Conservation (phyloP, 805 yeast species). For the Scheffersomyces stipitis region DNA sequence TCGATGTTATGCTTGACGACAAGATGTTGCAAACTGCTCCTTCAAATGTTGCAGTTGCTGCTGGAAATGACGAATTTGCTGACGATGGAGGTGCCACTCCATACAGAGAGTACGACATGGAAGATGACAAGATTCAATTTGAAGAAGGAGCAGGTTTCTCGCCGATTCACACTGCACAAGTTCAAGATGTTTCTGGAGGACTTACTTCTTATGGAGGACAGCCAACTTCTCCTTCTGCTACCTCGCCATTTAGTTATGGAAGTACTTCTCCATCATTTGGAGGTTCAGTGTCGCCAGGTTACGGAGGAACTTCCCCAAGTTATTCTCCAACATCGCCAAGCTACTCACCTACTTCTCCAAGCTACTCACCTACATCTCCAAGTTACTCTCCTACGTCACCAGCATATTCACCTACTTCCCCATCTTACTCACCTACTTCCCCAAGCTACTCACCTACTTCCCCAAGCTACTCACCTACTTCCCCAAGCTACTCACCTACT, state of each 20-base stretch:
- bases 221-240: slow-evolving; percentile 48
- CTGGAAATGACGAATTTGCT: slow-evolving; percentile 34
- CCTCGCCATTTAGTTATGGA: slow-evolving; percentile 58
- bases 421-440: slow-evolving; percentile 72
- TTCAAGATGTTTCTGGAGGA: slow-evolving; percentile 75
- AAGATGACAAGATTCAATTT: slow-evolving; percentile 58
- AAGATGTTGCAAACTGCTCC: slow-evolving; percentile 70
- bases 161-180: slow-evolving; percentile 86
- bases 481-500: slow-evolving; percentile 67
- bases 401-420: slow-evolving; percentile 74
- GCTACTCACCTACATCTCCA: slow-evolving; percentile 69
- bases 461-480: slow-evolving; percentile 66
- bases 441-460: slow-evolving; percentile 81
- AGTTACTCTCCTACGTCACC: slow-evolving; percentile 79
- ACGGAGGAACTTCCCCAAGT: slow-evolving; percentile 47
- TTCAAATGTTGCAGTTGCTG: slow-evolving; percentile 41
- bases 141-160: slow-evolving; percentile 82
- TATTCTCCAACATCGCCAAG: slow-evolving; percentile 75
- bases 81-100: slow-evolving; percentile 86
- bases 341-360: slow-evolving; percentile 59
- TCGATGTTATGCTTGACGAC: slow-evolving; percentile 94
- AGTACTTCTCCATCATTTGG: slow-evolving; percentile 53
- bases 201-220: slow-evolving; percentile 86
- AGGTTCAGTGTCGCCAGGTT: slow-evolving; percentile 48
- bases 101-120: slow-evolving; percentile 66